Evolutionary conservation across 768 basidiomycete species (phyloP).

Genomic region (Rhizopogon vesiculosus): DNA sequence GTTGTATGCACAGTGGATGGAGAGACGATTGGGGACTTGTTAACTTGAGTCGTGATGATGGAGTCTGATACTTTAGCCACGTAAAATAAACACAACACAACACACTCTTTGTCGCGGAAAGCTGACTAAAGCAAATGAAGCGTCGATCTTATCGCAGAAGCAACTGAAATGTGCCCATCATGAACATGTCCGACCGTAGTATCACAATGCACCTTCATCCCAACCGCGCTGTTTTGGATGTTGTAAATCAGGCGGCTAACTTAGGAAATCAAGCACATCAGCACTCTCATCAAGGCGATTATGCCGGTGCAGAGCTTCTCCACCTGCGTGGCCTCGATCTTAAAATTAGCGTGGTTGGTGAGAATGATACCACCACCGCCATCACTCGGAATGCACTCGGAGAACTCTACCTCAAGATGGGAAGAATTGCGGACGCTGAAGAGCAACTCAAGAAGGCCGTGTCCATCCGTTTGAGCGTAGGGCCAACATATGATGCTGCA

Average conservation of each 20-base stretch:
- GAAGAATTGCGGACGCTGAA: constrained; percentile 32
- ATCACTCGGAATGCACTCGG: constrained; percentile 30
- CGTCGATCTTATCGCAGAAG: no score
- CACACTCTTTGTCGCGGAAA: constrained; percentile 9
- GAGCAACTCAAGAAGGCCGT: constrained; percentile 29
- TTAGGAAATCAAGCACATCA: constrained; percentile 17
- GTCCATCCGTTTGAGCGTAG: constrained; percentile 17
- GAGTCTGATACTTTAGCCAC: constrained; percentile 6
- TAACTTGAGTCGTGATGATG: constrained; percentile 16
- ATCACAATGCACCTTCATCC: no score
- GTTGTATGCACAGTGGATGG: constrained; percentile 26
- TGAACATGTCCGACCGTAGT: no score
- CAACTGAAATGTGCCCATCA: no score
- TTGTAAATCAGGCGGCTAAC: constrained; percentile 6
- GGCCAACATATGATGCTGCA: constrained; percentile 27
- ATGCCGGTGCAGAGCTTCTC: constrained; percentile 23
- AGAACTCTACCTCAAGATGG: constrained; percentile 31
- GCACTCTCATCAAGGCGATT: constrained; percentile 17
- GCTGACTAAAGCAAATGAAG: constrained; percentile 3
- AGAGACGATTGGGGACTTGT: constrained; percentile 17
- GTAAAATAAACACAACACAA: constrained; percentile 18
- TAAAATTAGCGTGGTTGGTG: constrained; percentile 21
- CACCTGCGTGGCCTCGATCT: constrained; percentile 28
- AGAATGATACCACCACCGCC: constrained; percentile 21
- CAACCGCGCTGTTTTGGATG: no score